A percentile compares a stretch with the other conserved stretches of the same genome.
Conservation (phyloP, 2,329 filamentous ascomycete genomes). For the Beauveria scarabaeidicola region DNA sequence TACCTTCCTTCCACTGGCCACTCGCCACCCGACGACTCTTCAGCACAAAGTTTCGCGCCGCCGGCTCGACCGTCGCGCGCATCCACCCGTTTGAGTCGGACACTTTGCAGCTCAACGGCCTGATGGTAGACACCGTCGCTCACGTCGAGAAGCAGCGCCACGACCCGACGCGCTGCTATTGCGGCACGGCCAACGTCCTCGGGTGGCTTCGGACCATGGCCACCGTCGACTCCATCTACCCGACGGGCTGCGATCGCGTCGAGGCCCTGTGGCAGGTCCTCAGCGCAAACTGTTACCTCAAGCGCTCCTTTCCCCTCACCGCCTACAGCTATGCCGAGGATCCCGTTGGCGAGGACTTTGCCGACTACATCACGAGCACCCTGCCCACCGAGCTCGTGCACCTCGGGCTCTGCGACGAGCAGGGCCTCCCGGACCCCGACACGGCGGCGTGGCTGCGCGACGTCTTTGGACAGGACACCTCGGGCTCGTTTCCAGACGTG, state of each 20-base stretch:
- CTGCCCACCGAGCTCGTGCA: neutral
- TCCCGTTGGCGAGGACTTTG: constrained; percentile 6
- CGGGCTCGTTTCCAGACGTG: constrained; percentile 1
- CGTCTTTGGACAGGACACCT: neutral
- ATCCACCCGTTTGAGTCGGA: neutral
- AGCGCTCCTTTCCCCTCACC: constrained; percentile 4
- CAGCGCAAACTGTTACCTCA: constrained; percentile 8
- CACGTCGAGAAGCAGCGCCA: neutral
- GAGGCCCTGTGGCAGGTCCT: constrained; percentile 11
- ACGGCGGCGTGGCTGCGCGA: neutral
- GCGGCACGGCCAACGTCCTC: neutral
- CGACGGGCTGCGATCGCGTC: constrained; percentile 7
- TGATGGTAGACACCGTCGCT: constrained; percentile 1
- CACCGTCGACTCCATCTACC: neutral
- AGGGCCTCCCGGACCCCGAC: neutral
- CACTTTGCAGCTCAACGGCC: neutral
- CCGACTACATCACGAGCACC: constrained; percentile 2
- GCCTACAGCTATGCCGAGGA: constrained; percentile 8
- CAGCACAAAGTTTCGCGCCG: constrained; percentile 6
- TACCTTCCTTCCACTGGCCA: constrained; percentile 10
- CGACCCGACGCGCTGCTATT: neutral
- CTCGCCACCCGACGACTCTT: neutral
- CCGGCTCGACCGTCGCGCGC: neutral
- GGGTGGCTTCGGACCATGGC: constrained; percentile 2
- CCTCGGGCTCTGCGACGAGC: neutral